Evolutionary conservation across 2,329 filamentous ascomycete species (phyloP).

Genomic region (Biscogniauxia mediterranea): DNA sequence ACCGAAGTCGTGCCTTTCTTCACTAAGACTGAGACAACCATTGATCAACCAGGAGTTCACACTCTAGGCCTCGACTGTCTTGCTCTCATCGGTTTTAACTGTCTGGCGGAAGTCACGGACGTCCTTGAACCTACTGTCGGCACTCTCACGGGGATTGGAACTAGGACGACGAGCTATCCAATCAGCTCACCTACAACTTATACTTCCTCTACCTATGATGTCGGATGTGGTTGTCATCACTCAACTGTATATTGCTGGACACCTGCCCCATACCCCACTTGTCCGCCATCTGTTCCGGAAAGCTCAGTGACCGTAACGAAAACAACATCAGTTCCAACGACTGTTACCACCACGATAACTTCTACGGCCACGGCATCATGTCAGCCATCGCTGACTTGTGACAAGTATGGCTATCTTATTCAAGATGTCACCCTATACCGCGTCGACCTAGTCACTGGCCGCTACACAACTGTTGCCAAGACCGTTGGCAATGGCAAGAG

Average conservation of each 20-base stretch:
- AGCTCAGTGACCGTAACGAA: slow-evolving; percentile 10
- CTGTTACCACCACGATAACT: neutral
- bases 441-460: slow-evolving; percentile 13
- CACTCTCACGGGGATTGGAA: neutral
- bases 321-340: neutral
- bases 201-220: slow-evolving; percentile 14
- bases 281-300: slow-evolving; percentile 1
- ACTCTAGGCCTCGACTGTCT: neutral
- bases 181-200: slow-evolving; percentile 12
- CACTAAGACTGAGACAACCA: neutral
- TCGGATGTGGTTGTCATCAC: slow-evolving; percentile 11
- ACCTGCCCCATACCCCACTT: slow-evolving; percentile 3
- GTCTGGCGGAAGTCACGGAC: neutral
- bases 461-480: slow-evolving; percentile 1
- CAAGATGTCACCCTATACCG: slow-evolving; percentile 12
- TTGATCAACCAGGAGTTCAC: neutral
- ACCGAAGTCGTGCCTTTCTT: neutral
- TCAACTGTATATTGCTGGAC: slow-evolving; percentile 17
- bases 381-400: slow-evolving; percentile 1
- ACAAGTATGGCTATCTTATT: slow-evolving; percentile 16
- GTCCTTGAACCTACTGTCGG: neutral
- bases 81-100: neutral
- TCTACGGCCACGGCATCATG: neutral
- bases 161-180: slow-evolving; percentile 12
- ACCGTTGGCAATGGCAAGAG: slow-evolving; percentile 6